A percentile compares a stretch with the other conserved stretches of the same genome.
phyloP scores from a whole-genome alignment of 768 basidiomycete genomes.

The Peribolospora kevripleyi region DNA sequence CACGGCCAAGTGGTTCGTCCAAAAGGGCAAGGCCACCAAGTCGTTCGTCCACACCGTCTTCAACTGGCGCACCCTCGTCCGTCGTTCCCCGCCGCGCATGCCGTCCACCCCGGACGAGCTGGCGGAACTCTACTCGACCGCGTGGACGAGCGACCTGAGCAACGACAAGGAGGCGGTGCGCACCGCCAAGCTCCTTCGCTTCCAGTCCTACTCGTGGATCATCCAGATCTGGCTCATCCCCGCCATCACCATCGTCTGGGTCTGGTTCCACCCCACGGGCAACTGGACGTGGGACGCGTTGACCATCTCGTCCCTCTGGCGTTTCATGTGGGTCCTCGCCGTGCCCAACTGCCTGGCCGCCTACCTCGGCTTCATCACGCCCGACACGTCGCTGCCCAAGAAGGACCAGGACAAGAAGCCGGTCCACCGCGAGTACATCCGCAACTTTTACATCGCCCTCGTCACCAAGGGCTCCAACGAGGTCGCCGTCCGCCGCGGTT shows the following conservation, averaged over 20 bases:
- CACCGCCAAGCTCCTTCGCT: slow-evolving; percentile 11
- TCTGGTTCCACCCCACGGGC: slow-evolving; percentile 15
- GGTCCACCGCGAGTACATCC: slow-evolving; percentile 16
- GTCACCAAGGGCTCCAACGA: slow-evolving; percentile 19
- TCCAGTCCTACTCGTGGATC: slow-evolving; percentile 16
- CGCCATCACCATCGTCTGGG: slow-evolving; percentile 14
- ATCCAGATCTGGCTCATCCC: slow-evolving; percentile 17
- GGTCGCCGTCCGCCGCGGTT: slow-evolving; percentile 16
- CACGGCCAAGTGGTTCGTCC: neutral
- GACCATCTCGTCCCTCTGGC: slow-evolving; percentile 16
- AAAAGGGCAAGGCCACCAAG: slow-evolving; percentile 4
- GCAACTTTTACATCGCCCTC: slow-evolving; percentile 19
- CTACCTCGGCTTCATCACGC: slow-evolving; percentile 17
- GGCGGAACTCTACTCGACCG: slow-evolving; percentile 17
- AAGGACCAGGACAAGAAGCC: slow-evolving; percentile 14
- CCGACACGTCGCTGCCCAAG: slow-evolving; percentile 13
- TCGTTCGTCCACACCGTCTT: slow-evolving; percentile 7
- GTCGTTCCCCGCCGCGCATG: slow-evolving; percentile 12
- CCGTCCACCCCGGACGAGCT: slow-evolving; percentile 17
- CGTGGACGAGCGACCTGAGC: slow-evolving; percentile 15
- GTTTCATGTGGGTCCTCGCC: slow-evolving; percentile 17
- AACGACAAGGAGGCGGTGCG: slow-evolving; percentile 15
- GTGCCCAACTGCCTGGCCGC: slow-evolving; percentile 17
- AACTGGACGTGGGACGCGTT: slow-evolving; percentile 12
- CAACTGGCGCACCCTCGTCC: slow-evolving; percentile 15